Percentiles rank a stretch among this genome's conserved stretches.
Evolutionary conservation across 192 early-diverging fungal genomes (phyloP).

Genomic region (Coemansia sp.): DNA sequence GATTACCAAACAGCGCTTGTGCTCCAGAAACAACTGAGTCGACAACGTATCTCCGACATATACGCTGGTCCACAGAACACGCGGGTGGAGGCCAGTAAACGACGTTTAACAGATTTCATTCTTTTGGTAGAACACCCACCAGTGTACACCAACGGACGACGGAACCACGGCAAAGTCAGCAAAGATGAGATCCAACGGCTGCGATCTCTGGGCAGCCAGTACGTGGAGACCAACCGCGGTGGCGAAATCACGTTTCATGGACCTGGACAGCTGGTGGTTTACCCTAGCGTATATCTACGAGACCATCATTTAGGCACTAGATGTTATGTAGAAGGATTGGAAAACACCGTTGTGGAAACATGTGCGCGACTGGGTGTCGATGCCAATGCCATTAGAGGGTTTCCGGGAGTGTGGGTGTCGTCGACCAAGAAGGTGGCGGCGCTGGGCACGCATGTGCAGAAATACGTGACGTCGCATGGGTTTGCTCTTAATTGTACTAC

Average conservation of each 20-base stretch:
- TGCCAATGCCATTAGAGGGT: conserved; percentile 60
- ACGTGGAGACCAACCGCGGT: conserved; percentile 72
- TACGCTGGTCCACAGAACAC: conserved; percentile 8
- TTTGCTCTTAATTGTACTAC: conserved; percentile 93
- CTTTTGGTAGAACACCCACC: conserved; percentile 84
- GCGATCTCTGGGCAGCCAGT: conserved; percentile 63
- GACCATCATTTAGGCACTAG: conserved; percentile 68
- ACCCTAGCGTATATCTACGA: conserved; percentile 83
- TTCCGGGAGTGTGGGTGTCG: conserved; percentile 93
- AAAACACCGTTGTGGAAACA: conserved; percentile 73
- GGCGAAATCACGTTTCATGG: conserved; percentile 97
- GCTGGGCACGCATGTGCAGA: conserved; percentile 85
- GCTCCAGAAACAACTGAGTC: conserved; percentile 63
- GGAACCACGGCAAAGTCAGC: conserved; percentile 64
- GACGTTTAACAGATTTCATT: conserved; percentile 52
- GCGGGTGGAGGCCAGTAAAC: neutral
- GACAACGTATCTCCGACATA: conserved; percentile 53
- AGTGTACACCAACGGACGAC: conserved; percentile 87
- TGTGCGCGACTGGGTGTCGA: conserved; percentile 66
- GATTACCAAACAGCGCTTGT: conserved; percentile 61
- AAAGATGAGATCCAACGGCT: conserved; percentile 57
- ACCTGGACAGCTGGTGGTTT: conserved; percentile 93
- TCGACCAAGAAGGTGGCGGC: conserved; percentile 88
- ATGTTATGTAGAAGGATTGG: conserved; percentile 77
- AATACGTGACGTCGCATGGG: conserved; percentile 89